Percentiles rank a stretch among this genome's conserved stretches.
Conservation (phyloP, 768 basidiomycete species). For the Suillus fuscotomentosus region DNA sequence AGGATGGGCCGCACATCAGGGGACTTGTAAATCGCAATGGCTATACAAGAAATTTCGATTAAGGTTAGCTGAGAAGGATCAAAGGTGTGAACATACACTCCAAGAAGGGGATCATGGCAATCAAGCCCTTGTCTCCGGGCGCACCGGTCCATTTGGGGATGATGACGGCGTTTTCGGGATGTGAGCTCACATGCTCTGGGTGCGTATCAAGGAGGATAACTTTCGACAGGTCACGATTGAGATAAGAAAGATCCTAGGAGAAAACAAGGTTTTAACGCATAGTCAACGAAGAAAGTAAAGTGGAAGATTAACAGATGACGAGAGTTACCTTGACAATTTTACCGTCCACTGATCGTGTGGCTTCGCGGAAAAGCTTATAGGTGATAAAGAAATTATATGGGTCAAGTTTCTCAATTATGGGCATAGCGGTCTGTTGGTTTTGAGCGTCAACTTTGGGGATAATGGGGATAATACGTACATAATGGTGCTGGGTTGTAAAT, state of each 20-base stretch:
- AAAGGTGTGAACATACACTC: conserved; percentile 59
- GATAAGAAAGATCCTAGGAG: conserved; percentile 80
- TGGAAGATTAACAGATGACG: background rate
- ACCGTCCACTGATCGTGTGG: conserved; percentile 80
- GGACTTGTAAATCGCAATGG: conserved; percentile 89
- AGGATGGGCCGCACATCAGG: conserved; percentile 87
- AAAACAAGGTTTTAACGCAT: background rate
- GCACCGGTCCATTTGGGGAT: conserved; percentile 87
- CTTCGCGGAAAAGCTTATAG: conserved; percentile 91
- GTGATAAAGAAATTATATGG: conserved; percentile 87
- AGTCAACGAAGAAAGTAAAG: no score
- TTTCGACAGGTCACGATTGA: conserved; percentile 91
- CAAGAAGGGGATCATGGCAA: conserved; percentile 96
- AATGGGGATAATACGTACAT: conserved; percentile 54
- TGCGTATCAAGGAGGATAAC: conserved; percentile 86
- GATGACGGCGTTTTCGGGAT: conserved; percentile 88
- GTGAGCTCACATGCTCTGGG: conserved; percentile 69
- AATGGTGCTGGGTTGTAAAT: conserved; percentile 87
- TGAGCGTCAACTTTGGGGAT: conserved; percentile 4
- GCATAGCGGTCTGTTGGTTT: conserved; percentile 71
- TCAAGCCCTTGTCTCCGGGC: conserved; percentile 68
- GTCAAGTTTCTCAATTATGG: conserved; percentile 91
- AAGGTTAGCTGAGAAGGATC: background rate
- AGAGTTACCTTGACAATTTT: conserved; percentile 75
- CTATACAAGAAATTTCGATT: conserved; percentile 37